These are phyloP conservation scores for Marasmius tenuissimus DNA, from an alignment of 1,284 basidiomycete genomes.

Conservation along the genomic window DNA sequence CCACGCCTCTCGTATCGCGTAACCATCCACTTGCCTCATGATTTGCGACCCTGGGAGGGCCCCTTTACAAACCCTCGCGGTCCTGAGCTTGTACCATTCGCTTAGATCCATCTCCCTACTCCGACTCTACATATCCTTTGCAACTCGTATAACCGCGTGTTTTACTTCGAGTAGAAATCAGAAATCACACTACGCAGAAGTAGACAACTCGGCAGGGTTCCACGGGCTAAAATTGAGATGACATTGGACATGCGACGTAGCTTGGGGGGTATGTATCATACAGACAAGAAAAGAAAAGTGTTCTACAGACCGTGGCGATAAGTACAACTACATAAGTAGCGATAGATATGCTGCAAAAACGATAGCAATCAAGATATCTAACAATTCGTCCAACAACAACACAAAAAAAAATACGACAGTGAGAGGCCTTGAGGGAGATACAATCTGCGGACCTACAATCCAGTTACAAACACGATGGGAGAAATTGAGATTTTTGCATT, in stretches of 20 bases:
- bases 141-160: too few species aligned
- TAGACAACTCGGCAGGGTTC: too few species aligned
- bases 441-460: constrained; percentile 31
- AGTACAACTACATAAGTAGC: constrained; percentile 14
- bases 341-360: constrained; percentile 30
- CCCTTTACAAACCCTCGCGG: constrained; percentile 1
- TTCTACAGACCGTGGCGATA: constrained; percentile 15
- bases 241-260: neutral
- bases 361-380: constrained; percentile 26
- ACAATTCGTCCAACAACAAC: constrained; percentile 14
- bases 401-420: constrained; percentile 20
- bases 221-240: too few species aligned
- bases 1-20: neutral
- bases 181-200: too few species aligned
- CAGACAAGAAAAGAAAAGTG: constrained; percentile 15
- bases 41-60: neutral
- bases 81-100: neutral
- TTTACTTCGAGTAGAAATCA: too few species aligned
- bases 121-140: neutral
- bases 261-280: neutral
- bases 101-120: neutral
- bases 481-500: constrained; percentile 14
- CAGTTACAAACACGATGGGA: constrained; percentile 9
- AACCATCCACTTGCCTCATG: neutral
- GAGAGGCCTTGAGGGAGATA: constrained; percentile 11